A percentile compares a stretch with the other conserved stretches of the same genome.
Conservation (phyloP, 129 eudicot genomes). For the Dittrichia graveolens region DNA sequence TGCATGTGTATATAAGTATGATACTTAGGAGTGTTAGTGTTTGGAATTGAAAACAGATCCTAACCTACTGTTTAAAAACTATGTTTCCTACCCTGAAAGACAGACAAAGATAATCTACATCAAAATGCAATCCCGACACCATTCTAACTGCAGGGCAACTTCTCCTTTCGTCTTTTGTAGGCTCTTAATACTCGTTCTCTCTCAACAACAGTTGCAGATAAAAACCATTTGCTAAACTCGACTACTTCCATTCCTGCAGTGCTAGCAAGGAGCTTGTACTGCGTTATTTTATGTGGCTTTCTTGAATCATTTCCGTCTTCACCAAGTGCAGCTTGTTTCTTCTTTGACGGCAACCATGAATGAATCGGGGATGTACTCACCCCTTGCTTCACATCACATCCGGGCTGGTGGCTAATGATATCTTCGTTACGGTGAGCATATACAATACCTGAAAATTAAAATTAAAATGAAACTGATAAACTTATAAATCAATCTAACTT, state of each 20-base stretch:
- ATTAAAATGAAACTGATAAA: not conserved
- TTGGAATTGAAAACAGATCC: too few relatives aligned
- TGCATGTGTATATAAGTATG: too few relatives aligned
- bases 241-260: conserved; percentile 67
- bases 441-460: conserved; percentile 57
- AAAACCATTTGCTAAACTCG: conserved; percentile 76
- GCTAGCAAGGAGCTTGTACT: conserved; percentile 55
- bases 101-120: too few relatives aligned
- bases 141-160: conserved; percentile 9
- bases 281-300: conserved; percentile 49
- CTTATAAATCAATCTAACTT: not conserved
- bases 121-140: not conserved
- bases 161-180: conserved; percentile 51
- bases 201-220: conserved; percentile 57
- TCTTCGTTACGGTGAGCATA: conserved; percentile 91
- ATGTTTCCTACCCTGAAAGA: too few relatives aligned
- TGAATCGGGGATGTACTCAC: conserved; percentile 18
- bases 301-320: conserved; percentile 30
- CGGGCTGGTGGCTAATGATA: conserved; percentile 59
- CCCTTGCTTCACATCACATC: conserved; percentile 35
- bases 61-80: too few relatives aligned
- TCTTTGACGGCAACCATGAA: conserved; percentile 32
- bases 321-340: conserved; percentile 29
- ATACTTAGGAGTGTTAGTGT: too few relatives aligned
- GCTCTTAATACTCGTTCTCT: conserved; percentile 55